Percentiles rank a stretch among this genome's conserved stretches.
Conservation (phyloP, 257 asterid genomes). For the Linderniella brevidens region DNA sequence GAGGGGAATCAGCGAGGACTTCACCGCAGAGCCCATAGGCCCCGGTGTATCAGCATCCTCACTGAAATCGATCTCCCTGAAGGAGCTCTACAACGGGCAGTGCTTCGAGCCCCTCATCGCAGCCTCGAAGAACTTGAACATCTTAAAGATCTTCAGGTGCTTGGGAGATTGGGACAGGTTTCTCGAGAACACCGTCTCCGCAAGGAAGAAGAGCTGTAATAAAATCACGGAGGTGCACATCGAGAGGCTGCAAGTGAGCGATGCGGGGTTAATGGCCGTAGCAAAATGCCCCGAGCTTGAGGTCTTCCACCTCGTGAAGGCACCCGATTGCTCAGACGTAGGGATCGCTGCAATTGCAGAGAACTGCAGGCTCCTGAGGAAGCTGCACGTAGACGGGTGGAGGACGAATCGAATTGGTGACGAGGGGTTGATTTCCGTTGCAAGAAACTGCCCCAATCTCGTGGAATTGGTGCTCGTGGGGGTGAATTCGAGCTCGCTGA, state of each 20-base stretch:
- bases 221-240: conserved; percentile 33
- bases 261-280: conserved; percentile 32
- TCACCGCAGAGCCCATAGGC: conserved; percentile 25
- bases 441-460: conserved; percentile 10
- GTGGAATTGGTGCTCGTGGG: conserved; percentile 14
- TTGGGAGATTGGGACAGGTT: conserved; percentile 51
- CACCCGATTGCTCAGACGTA: conserved; percentile 12
- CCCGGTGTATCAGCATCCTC: conserved; percentile 33
- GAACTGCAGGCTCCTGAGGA: conserved; percentile 13
- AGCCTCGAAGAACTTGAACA: conserved; percentile 31
- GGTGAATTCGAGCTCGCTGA: conserved; percentile 10
- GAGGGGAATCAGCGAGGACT: conserved; percentile 21
- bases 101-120: conserved; percentile 34
- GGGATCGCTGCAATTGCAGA: conserved; percentile 13
- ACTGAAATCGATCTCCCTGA: conserved; percentile 34
- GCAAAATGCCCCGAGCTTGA: conserved; percentile 19
- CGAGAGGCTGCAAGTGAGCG: conserved; percentile 46
- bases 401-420: conserved; percentile 16
- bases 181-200: conserved; percentile 18
- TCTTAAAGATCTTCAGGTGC: conserved; percentile 38
- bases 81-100: conserved; percentile 42
- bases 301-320: conserved; percentile 14
- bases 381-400: conserved; percentile 16
- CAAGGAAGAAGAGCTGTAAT: conserved; percentile 14
- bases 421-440: conserved; percentile 11